Evolutionary conservation across 495 filamentous ascomycete species (phyloP), one percentile per base, ranked within the genome.

Genomic region (Xylaria palmicola): DNA sequence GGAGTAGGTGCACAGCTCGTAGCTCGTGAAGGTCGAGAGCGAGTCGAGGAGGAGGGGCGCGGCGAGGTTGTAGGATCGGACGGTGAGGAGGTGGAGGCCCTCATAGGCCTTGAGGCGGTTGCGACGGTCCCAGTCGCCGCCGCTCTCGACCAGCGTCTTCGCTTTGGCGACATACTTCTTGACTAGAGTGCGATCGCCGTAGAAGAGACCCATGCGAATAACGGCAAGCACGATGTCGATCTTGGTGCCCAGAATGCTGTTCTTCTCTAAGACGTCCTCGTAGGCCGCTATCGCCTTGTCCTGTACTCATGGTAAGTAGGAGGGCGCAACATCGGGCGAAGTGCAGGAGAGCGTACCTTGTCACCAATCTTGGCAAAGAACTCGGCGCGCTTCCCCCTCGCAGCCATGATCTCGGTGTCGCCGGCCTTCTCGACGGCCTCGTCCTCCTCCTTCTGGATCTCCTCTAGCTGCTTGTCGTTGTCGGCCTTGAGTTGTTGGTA

Each of bases 81-180:
- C 85, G 30, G 93, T 96, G 60, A 98, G 89, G 9, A 97, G 83
- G 71, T 97, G 89, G 30, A 98, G 79, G 62, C 94, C 94, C 75
- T 96, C 91, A 83, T 98, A 98, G 55, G 94, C 95, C 86, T 98
- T 98, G 43, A 98, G 84, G 50, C 94, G 89, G 76, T 98, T 98
- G 70, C 94, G 87, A 27, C 94, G 89, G 75, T 98, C 94, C 94
- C 94, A 98, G 73, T 98, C 94, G 65, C 94, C 94, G 65, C 94
- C 94, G 61, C 86, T 90, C 68, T 98, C 94, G 22, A 97, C 90
- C 29, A 98, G 81, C 15, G 88, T 84, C 79, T 91, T 89, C 62
- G 94, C 94, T 8, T 94, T 88, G 63, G 96, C 91, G 43, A 98
- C 85, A 34, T 89, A 90, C 79, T 95, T 96, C 84, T 92, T 96